Conservation (phyloP, 139 green algal genomes). For the Micractinium conductrix region DNA sequence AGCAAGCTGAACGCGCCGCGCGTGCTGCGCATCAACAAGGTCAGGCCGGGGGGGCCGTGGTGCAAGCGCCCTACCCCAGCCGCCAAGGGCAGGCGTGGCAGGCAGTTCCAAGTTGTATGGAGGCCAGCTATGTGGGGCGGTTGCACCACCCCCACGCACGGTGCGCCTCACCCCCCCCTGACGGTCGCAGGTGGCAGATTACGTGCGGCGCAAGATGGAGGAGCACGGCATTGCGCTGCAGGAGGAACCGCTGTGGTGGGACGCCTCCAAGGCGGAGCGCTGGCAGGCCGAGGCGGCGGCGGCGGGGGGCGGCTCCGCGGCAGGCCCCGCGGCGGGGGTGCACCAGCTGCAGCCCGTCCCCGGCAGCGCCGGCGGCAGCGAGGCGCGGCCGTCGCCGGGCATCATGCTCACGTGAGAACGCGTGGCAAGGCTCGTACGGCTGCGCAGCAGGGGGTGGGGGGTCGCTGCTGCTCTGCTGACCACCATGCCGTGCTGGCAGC, state of each 20-base stretch:
- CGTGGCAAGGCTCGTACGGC: too few species aligned
- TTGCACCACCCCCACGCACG: background rate
- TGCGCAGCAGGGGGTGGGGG: too few species aligned
- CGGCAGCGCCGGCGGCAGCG: conserved; percentile 41
- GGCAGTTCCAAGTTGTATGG: too few species aligned
- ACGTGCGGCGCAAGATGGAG: conserved; percentile 36
- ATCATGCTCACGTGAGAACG: too few species aligned
- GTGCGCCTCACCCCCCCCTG: background rate
- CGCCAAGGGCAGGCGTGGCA: too few species aligned
- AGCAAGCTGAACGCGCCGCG: conserved; percentile 84
- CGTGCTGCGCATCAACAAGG: conserved; percentile 86
- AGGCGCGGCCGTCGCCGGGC: background rate
- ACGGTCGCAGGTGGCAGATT: conserved; percentile 34
- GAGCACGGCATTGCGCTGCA: conserved; percentile 26
- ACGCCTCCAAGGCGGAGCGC: conserved; percentile 3
- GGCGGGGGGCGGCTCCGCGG: background rate
- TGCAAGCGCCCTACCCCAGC: too few species aligned
- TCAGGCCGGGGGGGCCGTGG: background rate
- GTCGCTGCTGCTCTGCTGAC: too few species aligned
- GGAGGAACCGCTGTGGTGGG: conserved; percentile 44
- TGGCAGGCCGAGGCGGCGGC: conserved; percentile 28
- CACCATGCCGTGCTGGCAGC: too few species aligned
- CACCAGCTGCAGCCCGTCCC: conserved; percentile 13
- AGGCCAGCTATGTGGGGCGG: too few species aligned
- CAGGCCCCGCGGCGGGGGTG: background rate